phyloP scores from a whole-genome alignment of 192 early-diverging fungal genomes.

The Polychytrium aggregatum region DNA sequence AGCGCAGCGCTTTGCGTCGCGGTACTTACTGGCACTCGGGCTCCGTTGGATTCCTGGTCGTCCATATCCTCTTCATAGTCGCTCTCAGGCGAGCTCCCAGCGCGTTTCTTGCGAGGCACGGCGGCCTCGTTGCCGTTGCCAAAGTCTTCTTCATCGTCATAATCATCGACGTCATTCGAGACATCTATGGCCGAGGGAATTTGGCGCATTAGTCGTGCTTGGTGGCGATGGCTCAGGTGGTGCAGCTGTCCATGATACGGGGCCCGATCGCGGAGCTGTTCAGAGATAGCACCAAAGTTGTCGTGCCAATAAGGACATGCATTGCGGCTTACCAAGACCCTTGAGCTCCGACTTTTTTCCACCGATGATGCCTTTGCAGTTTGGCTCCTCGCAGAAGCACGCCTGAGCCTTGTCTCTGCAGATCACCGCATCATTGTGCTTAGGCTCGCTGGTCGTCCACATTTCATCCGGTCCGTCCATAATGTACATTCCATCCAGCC shows the following conservation, averaged over 20 bases:
- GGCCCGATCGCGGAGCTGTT: conserved; percentile 2
- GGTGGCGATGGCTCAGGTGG: not conserved
- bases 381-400: conserved; percentile 82
- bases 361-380: conserved; percentile 87
- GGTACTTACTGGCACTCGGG: conserved; percentile 22
- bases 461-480: too few relatives aligned
- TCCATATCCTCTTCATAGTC: conserved; percentile 34
- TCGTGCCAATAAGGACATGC: conserved; percentile 1
- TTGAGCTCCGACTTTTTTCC: conserved; percentile 61
- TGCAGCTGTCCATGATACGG: not conserved
- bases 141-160: conserved; percentile 42
- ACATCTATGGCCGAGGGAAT: too few relatives aligned
- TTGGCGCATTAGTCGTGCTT: conserved; percentile 1
- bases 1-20: conserved; percentile 13
- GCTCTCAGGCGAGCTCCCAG: conserved; percentile 40
- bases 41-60: conserved; percentile 27
- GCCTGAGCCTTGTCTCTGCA: conserved; percentile 72
- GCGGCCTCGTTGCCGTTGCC: conserved; percentile 45
- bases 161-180: conserved; percentile 26
- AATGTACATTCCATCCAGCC: too few relatives aligned
- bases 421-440: not conserved
- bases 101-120: conserved; percentile 40
- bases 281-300: not conserved
- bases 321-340: conserved; percentile 4
- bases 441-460: not conserved